Evolutionary conservation across 805 yeast genomes (phyloP), one percentile per base, ranked within the genome.

Genomic region (Allodekkera sacchari): DNA sequence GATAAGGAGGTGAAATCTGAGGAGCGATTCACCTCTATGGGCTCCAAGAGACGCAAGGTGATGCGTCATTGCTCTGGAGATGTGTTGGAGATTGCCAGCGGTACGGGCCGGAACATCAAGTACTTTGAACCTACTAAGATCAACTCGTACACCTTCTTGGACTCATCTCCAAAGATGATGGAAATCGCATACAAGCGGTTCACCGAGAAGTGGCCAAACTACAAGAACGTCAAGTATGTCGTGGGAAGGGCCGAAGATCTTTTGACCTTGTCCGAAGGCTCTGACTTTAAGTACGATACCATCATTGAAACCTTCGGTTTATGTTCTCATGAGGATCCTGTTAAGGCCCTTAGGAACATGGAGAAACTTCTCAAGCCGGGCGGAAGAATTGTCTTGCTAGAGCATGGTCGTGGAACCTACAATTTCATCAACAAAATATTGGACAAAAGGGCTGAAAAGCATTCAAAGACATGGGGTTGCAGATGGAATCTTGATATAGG

Each of bases 401-500:
- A 92, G 53, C 98, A 92, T 51, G 98, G 98, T 3, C 66, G 96
- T 45, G 84, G 96, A 33, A 65, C 74, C 0, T 85, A 77, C 62
- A 79, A 75, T 32, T 73, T 78, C 32, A 71, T 92, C 43, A 92
- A 92, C 57, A 69, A 74, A 18, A 74, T 81, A 34, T 63, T 92
- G 53, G 96, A 92, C 54, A 72, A 74, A 38, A 67, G 92, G 40
- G 88, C 96, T 4, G 87, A 75, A 39, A 72, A 74, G 44, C 78
- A 96, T 57, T 72, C 88, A 60, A 73, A 80, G 37, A 75, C 79
- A 3, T 92, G 97, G 96, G 98, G 96, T 1, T 92, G 98, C 57
- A 66, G 97, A 50, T 92, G 97, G 96, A 92, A 92, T 52, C 62
- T 92, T 41, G 97, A 92, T 51, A 83, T 92, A 43, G 94, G 88